phyloP scores from a whole-genome alignment of 192 early-diverging fungal genomes.

The Chytriomyces sp. region DNA sequence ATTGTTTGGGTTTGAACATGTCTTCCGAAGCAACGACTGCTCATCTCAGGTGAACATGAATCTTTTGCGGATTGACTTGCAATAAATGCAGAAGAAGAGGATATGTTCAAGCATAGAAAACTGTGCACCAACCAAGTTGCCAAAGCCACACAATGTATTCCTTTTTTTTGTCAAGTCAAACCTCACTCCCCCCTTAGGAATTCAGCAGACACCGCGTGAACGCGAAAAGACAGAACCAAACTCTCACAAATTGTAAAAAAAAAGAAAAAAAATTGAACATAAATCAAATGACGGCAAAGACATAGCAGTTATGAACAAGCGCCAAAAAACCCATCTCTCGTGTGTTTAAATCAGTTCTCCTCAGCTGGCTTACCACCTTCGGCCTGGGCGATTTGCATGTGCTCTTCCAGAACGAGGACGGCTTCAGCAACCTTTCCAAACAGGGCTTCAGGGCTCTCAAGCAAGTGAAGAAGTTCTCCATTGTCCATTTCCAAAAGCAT shows the following conservation, averaged over 20 bases:
- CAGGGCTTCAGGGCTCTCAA: slow-evolving; percentile 84
- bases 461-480: slow-evolving; percentile 84
- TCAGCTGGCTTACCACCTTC: slow-evolving; percentile 17
- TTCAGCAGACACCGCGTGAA: no score
- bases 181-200: slow-evolving; percentile 6
- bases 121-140: no score
- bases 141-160: neutral
- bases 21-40: no score
- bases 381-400: slow-evolving; percentile 42
- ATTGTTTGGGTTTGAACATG: neutral
- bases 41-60: no score
- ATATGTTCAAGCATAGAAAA: no score
- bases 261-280: neutral
- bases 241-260: no score
- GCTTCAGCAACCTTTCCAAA: slow-evolving; percentile 85
- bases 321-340: neutral
- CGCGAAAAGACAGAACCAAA: no score
- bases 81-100: no score
- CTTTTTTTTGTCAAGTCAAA: neutral
- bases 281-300: neutral
- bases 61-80: no score
- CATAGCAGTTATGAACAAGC: neutral
- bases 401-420: slow-evolving; percentile 79
- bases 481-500: slow-evolving; percentile 99
- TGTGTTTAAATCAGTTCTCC: slow-evolving; percentile 8